Percentiles rank a stretch among this genome's conserved stretches.
These are phyloP conservation scores for Excoecaria cochinchinensis DNA, from an alignment of 345 rosid genomes.

Conservation along the genomic window DNA sequence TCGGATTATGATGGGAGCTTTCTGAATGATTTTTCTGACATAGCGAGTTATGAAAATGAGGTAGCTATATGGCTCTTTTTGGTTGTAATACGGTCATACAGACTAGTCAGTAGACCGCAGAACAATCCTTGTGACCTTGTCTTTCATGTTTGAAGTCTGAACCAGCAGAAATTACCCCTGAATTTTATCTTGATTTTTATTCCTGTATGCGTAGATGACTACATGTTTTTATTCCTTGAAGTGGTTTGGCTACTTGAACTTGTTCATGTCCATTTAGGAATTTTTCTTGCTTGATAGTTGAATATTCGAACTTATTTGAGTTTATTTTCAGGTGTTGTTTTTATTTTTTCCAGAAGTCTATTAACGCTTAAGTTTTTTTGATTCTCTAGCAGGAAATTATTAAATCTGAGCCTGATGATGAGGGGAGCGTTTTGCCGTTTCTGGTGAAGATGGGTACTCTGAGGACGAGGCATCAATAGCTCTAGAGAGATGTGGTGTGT, in stretches of 20 bases:
- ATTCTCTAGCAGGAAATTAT: conserved; percentile 39
- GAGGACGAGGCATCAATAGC: conserved; percentile 64
- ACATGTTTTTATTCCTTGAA: background rate
- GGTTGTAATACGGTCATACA: background rate
- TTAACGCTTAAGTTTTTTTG: background rate
- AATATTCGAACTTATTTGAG: background rate
- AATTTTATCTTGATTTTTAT: background rate
- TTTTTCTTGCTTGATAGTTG: background rate
- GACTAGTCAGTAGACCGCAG: background rate
- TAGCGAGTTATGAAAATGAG: conserved; percentile 56
- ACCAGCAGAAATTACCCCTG: background rate
- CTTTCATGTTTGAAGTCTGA: background rate
- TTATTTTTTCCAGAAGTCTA: background rate
- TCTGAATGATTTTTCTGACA: conserved; percentile 49
- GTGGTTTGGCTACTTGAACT: background rate
- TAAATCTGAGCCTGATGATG: conserved; percentile 38
- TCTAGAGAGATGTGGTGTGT: conserved; percentile 82
- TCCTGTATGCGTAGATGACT: background rate
- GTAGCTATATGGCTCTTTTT: conserved; percentile 33
- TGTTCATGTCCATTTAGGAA: background rate
- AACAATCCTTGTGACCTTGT: background rate
- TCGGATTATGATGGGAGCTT: conserved; percentile 51
- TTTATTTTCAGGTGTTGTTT: background rate
- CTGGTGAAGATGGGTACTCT: conserved; percentile 72
- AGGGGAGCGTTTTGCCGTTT: conserved; percentile 34